These are phyloP conservation scores for Glebionis coronaria DNA, from an alignment of 129 eudicot species.

Conservation along the genomic window DNA sequence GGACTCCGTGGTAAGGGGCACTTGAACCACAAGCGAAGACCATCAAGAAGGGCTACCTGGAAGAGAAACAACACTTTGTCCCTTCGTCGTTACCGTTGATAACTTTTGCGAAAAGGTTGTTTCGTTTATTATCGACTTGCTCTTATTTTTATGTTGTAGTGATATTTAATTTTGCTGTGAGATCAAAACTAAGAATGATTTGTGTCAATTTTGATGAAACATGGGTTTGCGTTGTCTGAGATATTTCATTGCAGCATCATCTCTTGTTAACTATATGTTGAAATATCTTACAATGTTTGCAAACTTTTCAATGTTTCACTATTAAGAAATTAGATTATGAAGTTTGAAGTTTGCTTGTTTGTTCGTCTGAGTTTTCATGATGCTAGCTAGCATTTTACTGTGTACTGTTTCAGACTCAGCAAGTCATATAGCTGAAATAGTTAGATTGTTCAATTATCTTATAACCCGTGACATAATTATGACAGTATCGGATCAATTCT, in stretches of 20 bases:
- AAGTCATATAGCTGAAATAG: too few relatives aligned
- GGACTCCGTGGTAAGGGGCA: conserved; percentile 90
- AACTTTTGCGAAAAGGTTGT: background rate
- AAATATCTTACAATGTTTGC: background rate
- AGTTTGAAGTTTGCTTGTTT: too few relatives aligned
- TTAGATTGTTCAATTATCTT: too few relatives aligned
- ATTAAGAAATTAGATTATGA: too few relatives aligned
- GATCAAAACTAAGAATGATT: conserved; percentile 14
- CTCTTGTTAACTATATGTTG: background rate
- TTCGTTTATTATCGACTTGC: conserved; percentile 7
- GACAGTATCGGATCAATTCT: too few relatives aligned
- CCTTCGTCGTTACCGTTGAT: conserved; percentile 75
- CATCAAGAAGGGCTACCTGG: conserved; percentile 86
- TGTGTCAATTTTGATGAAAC: conserved; percentile 25
- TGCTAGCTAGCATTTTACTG: too few relatives aligned
- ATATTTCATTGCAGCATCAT: background rate
- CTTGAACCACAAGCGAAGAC: conserved; percentile 70
- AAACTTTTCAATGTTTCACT: too few relatives aligned
- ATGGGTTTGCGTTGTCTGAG: background rate
- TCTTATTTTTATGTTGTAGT: conserved; percentile 17
- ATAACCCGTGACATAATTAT: too few relatives aligned
- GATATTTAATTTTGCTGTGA: conserved; percentile 19
- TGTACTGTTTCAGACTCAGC: too few relatives aligned
- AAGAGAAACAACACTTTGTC: conserved; percentile 89
- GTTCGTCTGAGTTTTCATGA: too few relatives aligned